phyloP scores from a whole-genome alignment of 352 stramenopile species.

The Phytophthora sansomeana region DNA sequence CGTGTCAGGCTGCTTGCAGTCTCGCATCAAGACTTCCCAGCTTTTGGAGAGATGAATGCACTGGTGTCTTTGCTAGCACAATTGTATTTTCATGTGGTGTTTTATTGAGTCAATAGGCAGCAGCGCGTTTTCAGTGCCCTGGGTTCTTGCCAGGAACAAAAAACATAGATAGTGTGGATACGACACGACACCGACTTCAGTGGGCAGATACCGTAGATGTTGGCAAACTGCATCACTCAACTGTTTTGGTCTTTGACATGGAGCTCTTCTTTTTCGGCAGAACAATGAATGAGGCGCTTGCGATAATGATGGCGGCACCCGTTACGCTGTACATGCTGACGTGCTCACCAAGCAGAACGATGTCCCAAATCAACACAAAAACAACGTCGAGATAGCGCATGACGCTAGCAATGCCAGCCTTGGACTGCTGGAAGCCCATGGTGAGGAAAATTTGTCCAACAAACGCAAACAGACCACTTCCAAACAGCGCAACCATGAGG shows the following conservation, averaged over 20 bases:
- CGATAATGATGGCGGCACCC: constrained; percentile 66
- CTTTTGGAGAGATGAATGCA: constrained; percentile 12
- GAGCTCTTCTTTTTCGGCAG: constrained; percentile 33
- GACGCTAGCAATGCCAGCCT: constrained; percentile 74
- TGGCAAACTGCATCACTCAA: constrained; percentile 15
- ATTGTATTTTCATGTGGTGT: not conserved
- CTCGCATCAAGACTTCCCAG: constrained; percentile 23
- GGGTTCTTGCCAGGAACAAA: not conserved
- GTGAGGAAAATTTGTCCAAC: constrained; percentile 72
- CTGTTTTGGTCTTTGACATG: constrained; percentile 25
- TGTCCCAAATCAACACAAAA: constrained; percentile 77
- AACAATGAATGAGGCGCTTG: constrained; percentile 61
- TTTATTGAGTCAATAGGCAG: constrained; percentile 2
- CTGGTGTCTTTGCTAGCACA: constrained; percentile 16
- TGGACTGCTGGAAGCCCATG: constrained; percentile 81
- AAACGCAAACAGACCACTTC: constrained; percentile 64
- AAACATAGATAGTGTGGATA: not conserved
- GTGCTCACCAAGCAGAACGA: constrained; percentile 51
- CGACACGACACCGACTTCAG: not conserved
- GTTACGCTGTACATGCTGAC: constrained; percentile 71
- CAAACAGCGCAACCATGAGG: constrained; percentile 55
- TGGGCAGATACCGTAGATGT: too few species aligned
- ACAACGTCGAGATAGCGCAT: constrained; percentile 85
- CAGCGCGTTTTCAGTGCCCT: not conserved
- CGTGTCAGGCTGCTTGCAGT: constrained; percentile 21